phyloP scores from a whole-genome alignment of 148 eudicot species.

The Arctostaphylos glauca region DNA sequence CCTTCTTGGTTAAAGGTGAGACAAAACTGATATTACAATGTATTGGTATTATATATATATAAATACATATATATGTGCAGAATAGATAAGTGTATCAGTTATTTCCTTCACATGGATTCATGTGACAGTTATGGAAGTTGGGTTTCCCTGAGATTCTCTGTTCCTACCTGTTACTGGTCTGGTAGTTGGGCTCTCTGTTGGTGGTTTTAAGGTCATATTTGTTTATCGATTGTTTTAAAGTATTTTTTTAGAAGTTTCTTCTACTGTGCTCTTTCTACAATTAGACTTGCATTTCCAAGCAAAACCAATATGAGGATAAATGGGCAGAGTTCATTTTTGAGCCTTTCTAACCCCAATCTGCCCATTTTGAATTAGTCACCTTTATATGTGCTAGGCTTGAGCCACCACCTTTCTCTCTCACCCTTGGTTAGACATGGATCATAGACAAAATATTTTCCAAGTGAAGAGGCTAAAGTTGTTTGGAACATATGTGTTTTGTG shows the following conservation, averaged over 20 bases:
- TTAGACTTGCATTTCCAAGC: conserved; percentile 16
- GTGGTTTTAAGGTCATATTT: conserved; percentile 26
- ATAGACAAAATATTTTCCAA: neutral
- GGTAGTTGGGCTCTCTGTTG: conserved; percentile 42
- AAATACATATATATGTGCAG: neutral
- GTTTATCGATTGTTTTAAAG: neutral
- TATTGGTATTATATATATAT: neutral
- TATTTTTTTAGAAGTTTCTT: conserved; percentile 1
- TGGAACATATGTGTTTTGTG: neutral
- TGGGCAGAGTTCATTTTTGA: neutral
- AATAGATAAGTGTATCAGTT: neutral
- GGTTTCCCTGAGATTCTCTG: conserved; percentile 37
- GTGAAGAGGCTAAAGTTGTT: neutral
- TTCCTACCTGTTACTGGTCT: conserved; percentile 22
- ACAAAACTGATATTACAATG: neutral
- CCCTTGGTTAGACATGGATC: too few species aligned
- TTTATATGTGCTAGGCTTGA: too few species aligned
- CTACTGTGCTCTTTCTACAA: neutral
- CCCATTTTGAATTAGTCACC: neutral
- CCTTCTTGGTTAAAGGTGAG: conserved; percentile 87
- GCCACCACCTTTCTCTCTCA: too few species aligned
- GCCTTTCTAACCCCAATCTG: neutral
- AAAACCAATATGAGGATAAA: neutral
- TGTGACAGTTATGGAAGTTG: conserved; percentile 59
- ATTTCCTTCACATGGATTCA: conserved; percentile 25